Evolutionary conservation across 2,329 filamentous ascomycete species (phyloP), one percentile per base, ranked within the genome.

Genomic region (Pezicula carpinea): DNA sequence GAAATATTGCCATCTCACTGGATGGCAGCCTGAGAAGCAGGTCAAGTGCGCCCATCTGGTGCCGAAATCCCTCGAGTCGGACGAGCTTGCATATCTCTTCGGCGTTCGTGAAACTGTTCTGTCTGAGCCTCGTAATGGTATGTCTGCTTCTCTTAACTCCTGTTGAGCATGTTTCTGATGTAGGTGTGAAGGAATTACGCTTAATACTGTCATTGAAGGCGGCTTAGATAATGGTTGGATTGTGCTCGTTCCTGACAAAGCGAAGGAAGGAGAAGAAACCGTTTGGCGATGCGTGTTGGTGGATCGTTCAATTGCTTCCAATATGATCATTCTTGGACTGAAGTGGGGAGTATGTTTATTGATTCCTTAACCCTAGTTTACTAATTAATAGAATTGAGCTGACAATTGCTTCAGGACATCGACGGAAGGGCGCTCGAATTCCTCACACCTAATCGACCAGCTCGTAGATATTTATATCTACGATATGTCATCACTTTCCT

Each of bases 71-170:
- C 21, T 50, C 1, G 39, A 47, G 44, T 47, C 48, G 31, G 48
- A 50, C 13, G 44, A 47, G 39, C 39, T 50, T 15, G 44, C 44
- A 29, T 47, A 50, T 44, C 44, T 50, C 17, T 47, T 50, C n/a
- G 48, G 48, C 21, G 48, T 50, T 39, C 43, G 47, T 36, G 47
- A 46, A 29, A 41, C n/a, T n/a, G n/a, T n/a, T n/a, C n/a, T n/a
- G n/a, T n/a, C n/a, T n/a, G n/a, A n/a, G n/a, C n/a, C n/a, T n/a
- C n/a, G n/a, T n/a, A n/a, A n/a, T n/a, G n/a, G n/a, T n/a, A n/a
- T n/a, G n/a, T n/a, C n/a, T n/a, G n/a, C n/a, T n/a, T n/a, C n/a
- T n/a, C n/a, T n/a, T n/a, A n/a, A n/a, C n/a, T n/a, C n/a, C n/a
- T n/a, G n/a, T n/a, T n/a, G n/a, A n/a, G n/a, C n/a, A n/a, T n/a